Evolutionary conservation across 2,329 filamentous ascomycete species (phyloP).

Genomic region (Aspergillus glaucus): DNA sequence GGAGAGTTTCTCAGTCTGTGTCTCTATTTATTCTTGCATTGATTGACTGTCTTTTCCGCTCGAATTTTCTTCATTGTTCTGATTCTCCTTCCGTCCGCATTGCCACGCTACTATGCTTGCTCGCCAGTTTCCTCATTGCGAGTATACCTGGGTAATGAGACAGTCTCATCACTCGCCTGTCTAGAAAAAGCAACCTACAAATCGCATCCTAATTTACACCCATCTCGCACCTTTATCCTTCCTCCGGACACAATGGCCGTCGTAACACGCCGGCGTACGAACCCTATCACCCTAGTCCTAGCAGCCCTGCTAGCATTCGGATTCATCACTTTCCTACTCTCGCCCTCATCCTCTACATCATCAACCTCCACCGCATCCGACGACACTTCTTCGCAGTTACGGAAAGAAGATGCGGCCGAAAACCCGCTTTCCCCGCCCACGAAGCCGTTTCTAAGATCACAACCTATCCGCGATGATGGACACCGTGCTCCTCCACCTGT

Average conservation of each 20-base stretch:
- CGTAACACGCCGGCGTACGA: constrained; percentile 67
- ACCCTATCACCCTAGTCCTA: constrained; percentile 67
- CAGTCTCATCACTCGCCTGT: background rate
- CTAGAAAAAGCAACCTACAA: background rate
- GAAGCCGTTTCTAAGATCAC: constrained; percentile 65
- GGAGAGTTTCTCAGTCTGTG: background rate
- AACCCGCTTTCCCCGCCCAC: constrained; percentile 69
- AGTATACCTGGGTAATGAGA: constrained; percentile 9
- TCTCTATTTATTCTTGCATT: background rate
- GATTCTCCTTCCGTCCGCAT: background rate
- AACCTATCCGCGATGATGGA: constrained; percentile 41
- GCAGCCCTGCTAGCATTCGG: constrained; percentile 66
- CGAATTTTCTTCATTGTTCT: background rate
- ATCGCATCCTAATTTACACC: background rate
- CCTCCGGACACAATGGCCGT: constrained; percentile 46
- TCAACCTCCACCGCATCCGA: constrained; percentile 34
- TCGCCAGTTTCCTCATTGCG: constrained; percentile 1
- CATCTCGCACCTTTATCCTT: no score
- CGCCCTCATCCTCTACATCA: constrained; percentile 44
- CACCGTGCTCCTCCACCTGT: constrained; percentile 69
- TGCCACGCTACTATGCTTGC: constrained; percentile 5
- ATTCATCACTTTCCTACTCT: constrained; percentile 51
- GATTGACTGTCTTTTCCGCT: background rate
- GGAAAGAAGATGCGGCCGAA: constrained; percentile 54
- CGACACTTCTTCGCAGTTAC: constrained; percentile 37